phyloP scores from a whole-genome alignment of 768 basidiomycete genomes.

The Tephrocybe sp. region DNA sequence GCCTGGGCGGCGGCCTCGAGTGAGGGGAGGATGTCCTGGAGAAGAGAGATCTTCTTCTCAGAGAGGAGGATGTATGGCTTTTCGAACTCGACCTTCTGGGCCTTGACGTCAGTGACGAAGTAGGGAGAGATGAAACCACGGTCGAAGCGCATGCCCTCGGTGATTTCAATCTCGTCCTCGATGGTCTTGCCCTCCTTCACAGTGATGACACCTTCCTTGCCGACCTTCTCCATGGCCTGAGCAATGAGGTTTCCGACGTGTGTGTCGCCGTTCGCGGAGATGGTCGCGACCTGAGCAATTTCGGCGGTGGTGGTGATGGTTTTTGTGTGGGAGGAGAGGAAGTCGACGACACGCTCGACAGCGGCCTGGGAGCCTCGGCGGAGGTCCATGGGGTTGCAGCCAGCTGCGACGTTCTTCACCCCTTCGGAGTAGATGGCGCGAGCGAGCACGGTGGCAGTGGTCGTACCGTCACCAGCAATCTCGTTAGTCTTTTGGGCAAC shows the following conservation, averaged over 20 bases:
- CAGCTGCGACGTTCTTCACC: conserved; percentile 98
- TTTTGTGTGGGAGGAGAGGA: conserved; percentile 84
- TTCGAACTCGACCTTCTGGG: conserved; percentile 95
- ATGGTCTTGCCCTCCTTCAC: conserved; percentile 99
- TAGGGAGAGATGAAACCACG: conserved; percentile 97
- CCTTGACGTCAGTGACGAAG: conserved; percentile 98
- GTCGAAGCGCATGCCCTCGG: conserved; percentile 99
- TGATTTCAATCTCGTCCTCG: conserved; percentile 98
- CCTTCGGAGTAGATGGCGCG: conserved; percentile 98
- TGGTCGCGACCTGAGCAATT: conserved; percentile 99
- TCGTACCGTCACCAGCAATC: conserved; percentile 96
- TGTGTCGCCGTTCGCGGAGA: conserved; percentile 77
- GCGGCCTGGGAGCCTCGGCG: conserved; percentile 97
- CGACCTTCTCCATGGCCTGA: conserved; percentile 99
- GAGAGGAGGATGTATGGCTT: conserved; percentile 92
- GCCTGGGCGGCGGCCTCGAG: conserved; percentile 80
- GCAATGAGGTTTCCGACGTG: conserved; percentile 96
- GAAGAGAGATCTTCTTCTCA: conserved; percentile 96
- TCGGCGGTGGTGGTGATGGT: conserved; percentile 96
- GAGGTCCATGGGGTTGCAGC: conserved; percentile 99
- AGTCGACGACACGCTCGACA: conserved; percentile 92
- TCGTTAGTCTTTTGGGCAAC: conserved; percentile 98
- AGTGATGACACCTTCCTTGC: conserved; percentile 99
- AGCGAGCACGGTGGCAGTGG: conserved; percentile 95
- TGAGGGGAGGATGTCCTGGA: conserved; percentile 94